A percentile compares a stretch with the other conserved stretches of the same genome.
Conservation (phyloP, 2,329 filamentous ascomycete species). For the Emmonsia crescens region DNA sequence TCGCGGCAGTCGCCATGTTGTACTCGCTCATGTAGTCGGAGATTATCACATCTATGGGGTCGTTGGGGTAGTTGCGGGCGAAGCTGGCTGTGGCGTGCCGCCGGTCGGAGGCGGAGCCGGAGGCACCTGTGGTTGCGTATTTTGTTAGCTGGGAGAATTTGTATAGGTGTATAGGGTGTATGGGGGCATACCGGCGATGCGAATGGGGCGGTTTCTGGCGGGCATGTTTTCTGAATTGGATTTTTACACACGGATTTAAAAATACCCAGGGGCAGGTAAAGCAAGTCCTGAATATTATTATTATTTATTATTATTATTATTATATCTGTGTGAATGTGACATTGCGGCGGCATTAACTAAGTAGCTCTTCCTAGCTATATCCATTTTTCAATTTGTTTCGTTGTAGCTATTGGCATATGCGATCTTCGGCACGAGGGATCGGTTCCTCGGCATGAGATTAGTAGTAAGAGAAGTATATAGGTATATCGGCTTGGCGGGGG, state of each 20-base stretch:
- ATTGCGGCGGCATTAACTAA: too few species aligned
- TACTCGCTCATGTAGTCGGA: conserved; percentile 40
- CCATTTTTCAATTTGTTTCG: neutral
- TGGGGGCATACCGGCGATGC: conserved; percentile 19
- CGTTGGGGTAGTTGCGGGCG: conserved; percentile 30
- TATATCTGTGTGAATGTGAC: too few species aligned
- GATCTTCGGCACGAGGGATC: neutral
- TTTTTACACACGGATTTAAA: conserved; percentile 8
- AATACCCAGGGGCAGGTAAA: neutral
- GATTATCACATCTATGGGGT: conserved; percentile 39
- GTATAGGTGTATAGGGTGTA: neutral
- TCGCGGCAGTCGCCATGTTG: conserved; percentile 40
- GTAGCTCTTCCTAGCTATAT: neutral
- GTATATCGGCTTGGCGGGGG: too few species aligned
- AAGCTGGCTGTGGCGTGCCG: conserved; percentile 36
- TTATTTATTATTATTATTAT: neutral
- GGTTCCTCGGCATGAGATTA: neutral
- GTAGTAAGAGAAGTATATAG: too few species aligned
- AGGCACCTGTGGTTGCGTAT: conserved; percentile 31
- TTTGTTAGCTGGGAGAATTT: neutral
- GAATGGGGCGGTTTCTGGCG: conserved; percentile 16
- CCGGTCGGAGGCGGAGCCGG: conserved; percentile 36
- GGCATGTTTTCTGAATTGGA: too few species aligned
- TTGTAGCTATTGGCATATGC: neutral
- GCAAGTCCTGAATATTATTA: neutral